Percentiles rank a stretch among this genome's conserved stretches.
Evolutionary conservation across 768 basidiomycete species (phyloP).

Genomic region (Terana coerulea): DNA sequence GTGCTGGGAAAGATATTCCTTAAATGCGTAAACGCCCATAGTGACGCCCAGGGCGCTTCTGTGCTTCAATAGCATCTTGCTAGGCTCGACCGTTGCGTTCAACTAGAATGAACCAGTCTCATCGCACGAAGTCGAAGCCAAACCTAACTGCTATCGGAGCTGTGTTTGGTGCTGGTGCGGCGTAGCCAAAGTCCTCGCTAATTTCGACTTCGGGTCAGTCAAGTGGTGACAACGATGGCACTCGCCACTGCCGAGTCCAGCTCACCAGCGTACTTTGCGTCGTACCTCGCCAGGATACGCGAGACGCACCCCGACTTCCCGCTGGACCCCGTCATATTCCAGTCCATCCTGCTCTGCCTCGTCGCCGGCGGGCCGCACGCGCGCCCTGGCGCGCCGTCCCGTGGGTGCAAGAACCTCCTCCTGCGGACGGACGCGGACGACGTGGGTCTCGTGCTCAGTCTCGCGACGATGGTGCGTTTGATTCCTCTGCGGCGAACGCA

Average conservation of each 20-base stretch:
- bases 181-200: too few species aligned
- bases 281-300: slow-evolving; percentile 43
- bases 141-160: too few species aligned
- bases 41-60: too few species aligned
- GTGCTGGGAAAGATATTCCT: too few species aligned
- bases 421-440: slow-evolving; percentile 66
- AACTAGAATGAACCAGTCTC: too few species aligned
- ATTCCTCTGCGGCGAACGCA: too few species aligned
- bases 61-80: too few species aligned
- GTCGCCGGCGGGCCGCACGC: slow-evolving; percentile 32
- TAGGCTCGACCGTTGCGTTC: too few species aligned
- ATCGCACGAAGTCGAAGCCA: neutral
- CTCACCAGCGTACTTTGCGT: slow-evolving; percentile 23
- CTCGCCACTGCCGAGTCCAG: slow-evolving; percentile 6
- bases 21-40: too few species aligned
- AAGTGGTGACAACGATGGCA: neutral
- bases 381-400: slow-evolving; percentile 1
- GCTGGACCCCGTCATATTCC: slow-evolving; percentile 59
- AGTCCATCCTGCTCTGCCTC: slow-evolving; percentile 63
- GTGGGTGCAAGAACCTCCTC: slow-evolving; percentile 57
- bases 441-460: slow-evolving; percentile 50
- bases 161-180: too few species aligned
- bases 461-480: slow-evolving; percentile 57
- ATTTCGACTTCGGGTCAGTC: too few species aligned
- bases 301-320: slow-evolving; percentile 45